These are phyloP conservation scores for Eruca vesicaria DNA, from an alignment of 441 rosid genomes.

Conservation along the genomic window DNA sequence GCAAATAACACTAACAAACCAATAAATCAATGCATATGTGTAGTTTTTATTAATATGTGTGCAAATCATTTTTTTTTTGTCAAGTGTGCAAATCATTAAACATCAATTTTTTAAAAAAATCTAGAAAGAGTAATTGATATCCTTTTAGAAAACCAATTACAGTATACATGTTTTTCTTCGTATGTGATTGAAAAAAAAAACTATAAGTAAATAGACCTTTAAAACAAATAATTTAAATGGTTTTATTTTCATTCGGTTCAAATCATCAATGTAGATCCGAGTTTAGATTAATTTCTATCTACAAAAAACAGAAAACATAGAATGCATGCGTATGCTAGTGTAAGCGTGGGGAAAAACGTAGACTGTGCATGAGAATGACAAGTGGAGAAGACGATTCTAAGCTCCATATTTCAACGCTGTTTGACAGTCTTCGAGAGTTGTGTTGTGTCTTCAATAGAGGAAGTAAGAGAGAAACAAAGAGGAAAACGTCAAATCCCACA, in stretches of 20 bases:
- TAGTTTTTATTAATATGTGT: too few species aligned
- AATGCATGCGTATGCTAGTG: conserved; percentile 24
- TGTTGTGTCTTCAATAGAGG: conserved; percentile 34
- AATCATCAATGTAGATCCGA: not conserved
- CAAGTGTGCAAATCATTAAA: too few species aligned
- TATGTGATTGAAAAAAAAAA: not conserved
- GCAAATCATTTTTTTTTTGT: too few species aligned
- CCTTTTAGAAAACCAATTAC: not conserved
- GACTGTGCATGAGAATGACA: conserved; percentile 69
- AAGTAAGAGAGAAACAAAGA: conserved; percentile 19
- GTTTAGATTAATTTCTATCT: not conserved
- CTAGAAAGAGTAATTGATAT: not conserved
- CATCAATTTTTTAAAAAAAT: too few species aligned
- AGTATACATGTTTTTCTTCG: not conserved
- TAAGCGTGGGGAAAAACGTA: conserved; percentile 20
- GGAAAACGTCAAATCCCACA: conserved; percentile 29
- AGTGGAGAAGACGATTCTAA: conserved; percentile 74
- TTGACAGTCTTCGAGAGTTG: conserved; percentile 51
- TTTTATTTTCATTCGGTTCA: not conserved
- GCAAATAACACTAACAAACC: too few species aligned
- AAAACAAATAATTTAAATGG: not conserved
- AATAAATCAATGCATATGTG: too few species aligned
- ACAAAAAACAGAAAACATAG: not conserved
- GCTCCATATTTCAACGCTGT: conserved; percentile 75
- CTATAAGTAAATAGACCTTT: too few species aligned